A percentile compares a stretch with the other conserved stretches of the same genome.
Evolutionary conservation across 2,329 filamentous ascomycete species (phyloP).

Genomic region (Huntiella abstrusa): DNA sequence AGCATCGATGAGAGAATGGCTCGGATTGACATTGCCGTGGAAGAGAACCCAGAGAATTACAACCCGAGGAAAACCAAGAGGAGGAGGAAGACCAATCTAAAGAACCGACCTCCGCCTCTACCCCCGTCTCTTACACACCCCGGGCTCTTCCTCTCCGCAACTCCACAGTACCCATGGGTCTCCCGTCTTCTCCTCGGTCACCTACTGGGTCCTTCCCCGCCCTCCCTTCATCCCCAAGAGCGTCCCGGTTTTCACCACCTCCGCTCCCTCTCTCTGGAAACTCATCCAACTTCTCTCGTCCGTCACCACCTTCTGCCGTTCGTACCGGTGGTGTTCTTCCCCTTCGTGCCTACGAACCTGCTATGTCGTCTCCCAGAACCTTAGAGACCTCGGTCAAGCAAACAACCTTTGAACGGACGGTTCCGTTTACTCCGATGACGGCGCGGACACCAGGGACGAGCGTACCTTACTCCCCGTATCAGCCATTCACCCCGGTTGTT

Average conservation of each 20-base stretch:
- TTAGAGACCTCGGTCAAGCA: constrained; percentile 36
- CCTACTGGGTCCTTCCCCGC: constrained; percentile 19
- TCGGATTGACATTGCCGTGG: background rate
- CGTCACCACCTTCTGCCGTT: constrained; percentile 33
- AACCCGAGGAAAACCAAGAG: background rate
- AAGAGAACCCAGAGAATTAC: background rate
- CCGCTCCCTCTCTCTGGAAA: background rate
- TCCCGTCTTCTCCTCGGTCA: constrained; percentile 19
- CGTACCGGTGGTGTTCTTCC: constrained; percentile 39
- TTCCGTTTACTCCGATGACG: constrained; percentile 34
- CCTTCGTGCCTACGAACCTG: constrained; percentile 42
- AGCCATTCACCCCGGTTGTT: constrained; percentile 57
- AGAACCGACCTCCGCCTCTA: background rate
- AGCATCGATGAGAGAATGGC: constrained; percentile 28
- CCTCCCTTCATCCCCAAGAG: constrained; percentile 10
- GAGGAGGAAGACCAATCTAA: too few relatives aligned
- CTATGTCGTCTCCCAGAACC: constrained; percentile 30
- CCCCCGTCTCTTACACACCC: constrained; percentile 5
- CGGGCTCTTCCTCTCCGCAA: constrained; percentile 24
- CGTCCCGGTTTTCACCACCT: background rate
- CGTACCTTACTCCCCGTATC: constrained; percentile 59
- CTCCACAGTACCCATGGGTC: constrained; percentile 23
- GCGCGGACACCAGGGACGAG: constrained; percentile 43
- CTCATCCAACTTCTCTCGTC: constrained; percentile 24
- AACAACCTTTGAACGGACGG: constrained; percentile 41